Evolutionary conservation across 2,329 filamentous ascomycete species (phyloP), one percentile per base, ranked within the genome.

Genomic region (Colletotrichum plurivorum): DNA sequence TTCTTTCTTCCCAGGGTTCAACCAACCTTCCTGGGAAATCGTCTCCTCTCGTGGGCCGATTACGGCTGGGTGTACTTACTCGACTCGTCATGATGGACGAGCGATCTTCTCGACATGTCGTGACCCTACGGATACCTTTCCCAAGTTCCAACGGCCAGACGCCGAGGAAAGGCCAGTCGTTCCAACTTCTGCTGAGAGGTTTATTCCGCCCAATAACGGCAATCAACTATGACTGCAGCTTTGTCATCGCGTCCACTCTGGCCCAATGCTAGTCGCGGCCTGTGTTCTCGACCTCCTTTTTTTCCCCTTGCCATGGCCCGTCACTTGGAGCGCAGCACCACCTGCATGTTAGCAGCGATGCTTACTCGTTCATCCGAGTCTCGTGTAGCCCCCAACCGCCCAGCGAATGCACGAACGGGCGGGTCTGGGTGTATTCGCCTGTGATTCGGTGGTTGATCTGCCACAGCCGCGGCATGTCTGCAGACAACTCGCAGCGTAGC

Each of bases 391-490:
- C 31, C 61, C 66, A 56, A 46, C 62, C 62, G 61, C 66, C 62
- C 51, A 56, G 49, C 49, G 31, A 13, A 69, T 49, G 66, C 61
- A 68, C 60, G 31, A 56, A 66, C 43, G 41, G 66, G 36, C 62
- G 49, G 55, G 49, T 31, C 49, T 56, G 49, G 54, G 48, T 53
- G 55, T 60, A 55, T 43, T 43, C 65, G n/a, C 54, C 8, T 36
- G 65, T 65, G 55, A 59, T 66, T 69, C 61, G 61, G 51, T 45
- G 54, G 49, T 69, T 45, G 43, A 36, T 57, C 46, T 69, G 59
- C 61, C 61, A 59, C 54, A 43, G 55, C 61, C 16, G 61, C 39
- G 63, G 63, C 66, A 69, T 56, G 49, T 66, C 43, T 66, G 66
- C 62, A 69, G 58, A 60, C 55, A 25, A 45, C 43, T 36, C 39